Evolutionary conservation across 495 filamentous ascomycete species (phyloP), one percentile per base, ranked within the genome.

Genomic region (Podospora conica): DNA sequence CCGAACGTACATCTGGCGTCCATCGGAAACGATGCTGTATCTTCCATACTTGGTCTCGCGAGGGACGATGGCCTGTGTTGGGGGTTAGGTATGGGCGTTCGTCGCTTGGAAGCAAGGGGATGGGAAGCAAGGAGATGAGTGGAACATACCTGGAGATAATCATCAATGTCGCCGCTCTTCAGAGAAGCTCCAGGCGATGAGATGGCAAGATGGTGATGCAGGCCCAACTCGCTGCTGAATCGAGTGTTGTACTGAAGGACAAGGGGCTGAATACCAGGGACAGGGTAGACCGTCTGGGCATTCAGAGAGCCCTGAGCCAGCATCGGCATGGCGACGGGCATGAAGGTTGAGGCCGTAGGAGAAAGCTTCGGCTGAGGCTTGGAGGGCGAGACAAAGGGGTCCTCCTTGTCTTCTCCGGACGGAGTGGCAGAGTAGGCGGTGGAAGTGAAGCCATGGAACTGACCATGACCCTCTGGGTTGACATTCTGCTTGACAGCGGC

Each of bases 1-100:
- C 4, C 77, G 81, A 61, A 89, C 71, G 68, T 83, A 87, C n/a
- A 87, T 77, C 53, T 70, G 71, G 54, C 71, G 72, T 11, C 65
- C 68, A 28, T 64, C 60, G 1, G 73, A 53, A 18, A 48, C 15
- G 40, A 48, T 8, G 40, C 15, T 48, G 40, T 48, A 48, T 48
- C 40, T 48, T 48, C 40, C 40, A 18, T 48, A n/a, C 40, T n/a
- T 48, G 40, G 40, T n/a, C 40, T 48, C 18, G 40, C 40, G 15
- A n/a, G 18, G 40, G 40, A 48, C 40, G 40, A 48, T 15, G 1
- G 40, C 40, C 40, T 48, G 15, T n/a, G 40, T 8, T 48, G 40
- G 40, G 40, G 40, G 40, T 48, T 9, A 48, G 33, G 3, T 40
- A n/a, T 18, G 33, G 29, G 29, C 29, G 12, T 40, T 18, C 15